Evolutionary conservation across 306 rosid species (phyloP).

Genomic region (Prosopis cineraria): DNA sequence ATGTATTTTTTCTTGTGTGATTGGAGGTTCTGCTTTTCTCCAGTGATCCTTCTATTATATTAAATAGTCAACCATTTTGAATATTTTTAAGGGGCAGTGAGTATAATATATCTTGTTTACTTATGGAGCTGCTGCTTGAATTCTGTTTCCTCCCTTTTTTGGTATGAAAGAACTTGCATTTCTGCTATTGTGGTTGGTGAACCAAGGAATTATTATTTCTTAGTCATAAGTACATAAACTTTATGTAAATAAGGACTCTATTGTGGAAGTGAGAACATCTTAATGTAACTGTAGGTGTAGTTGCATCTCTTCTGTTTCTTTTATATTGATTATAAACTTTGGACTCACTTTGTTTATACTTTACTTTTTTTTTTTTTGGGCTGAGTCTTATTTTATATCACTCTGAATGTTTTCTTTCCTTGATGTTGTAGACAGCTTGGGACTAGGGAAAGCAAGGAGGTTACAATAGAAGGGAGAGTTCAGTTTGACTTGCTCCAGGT

Average conservation of each 20-base stretch:
- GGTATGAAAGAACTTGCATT: neutral
- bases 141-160: neutral
- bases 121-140: neutral
- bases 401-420: constrained; percentile 20
- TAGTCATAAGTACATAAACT: constrained; percentile 22
- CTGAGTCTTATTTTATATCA: neutral
- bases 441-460: constrained; percentile 97
- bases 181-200: constrained; percentile 1
- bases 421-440: constrained; percentile 77
- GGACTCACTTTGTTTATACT: neutral
- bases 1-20: neutral
- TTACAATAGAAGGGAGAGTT: constrained; percentile 92
- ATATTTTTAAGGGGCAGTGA: neutral
- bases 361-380: neutral
- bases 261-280: neutral
- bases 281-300: neutral
- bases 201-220: neutral
- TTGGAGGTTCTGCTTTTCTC: neutral
- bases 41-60: neutral
- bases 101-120: neutral
- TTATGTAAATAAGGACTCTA: constrained; percentile 9
- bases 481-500: constrained; percentile 99
- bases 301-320: neutral
- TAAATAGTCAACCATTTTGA: neutral
- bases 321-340: constrained; percentile 19